These are phyloP conservation scores for Dryadomyces quercivorus DNA, from an alignment of 2,329 filamentous ascomycete species.

Conservation along the genomic window DNA sequence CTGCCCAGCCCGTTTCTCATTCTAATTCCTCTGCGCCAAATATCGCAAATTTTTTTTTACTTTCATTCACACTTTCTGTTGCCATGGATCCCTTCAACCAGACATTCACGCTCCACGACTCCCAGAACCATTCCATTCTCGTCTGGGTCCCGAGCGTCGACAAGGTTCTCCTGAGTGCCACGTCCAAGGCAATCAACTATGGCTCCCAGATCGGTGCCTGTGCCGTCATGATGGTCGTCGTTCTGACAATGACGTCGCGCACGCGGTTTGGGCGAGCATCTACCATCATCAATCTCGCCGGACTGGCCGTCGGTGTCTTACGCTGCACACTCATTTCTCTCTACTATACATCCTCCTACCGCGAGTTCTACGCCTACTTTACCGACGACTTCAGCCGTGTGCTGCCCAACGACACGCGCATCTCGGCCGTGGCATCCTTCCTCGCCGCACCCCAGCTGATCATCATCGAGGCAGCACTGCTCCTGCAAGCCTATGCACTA, in stretches of 20 bases:
- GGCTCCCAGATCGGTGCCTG: constrained; percentile 21
- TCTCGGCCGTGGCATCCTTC: constrained; percentile 26
- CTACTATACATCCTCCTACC: constrained; percentile 49
- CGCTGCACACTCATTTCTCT: constrained; percentile 44
- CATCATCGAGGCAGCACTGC: constrained; percentile 33
- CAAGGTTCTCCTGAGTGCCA: neutral
- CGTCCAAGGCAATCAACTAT: constrained; percentile 11
- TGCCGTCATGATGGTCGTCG: constrained; percentile 49
- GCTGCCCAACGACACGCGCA: constrained; percentile 21
- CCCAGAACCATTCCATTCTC: constrained; percentile 1
- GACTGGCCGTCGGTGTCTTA: constrained; percentile 47
- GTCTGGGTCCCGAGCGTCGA: constrained; percentile 9
- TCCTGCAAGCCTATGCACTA: constrained; percentile 41
- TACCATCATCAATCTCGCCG: constrained; percentile 52
- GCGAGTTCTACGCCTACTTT: constrained; percentile 49
- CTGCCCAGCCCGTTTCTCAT: neutral
- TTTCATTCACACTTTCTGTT: neutral
- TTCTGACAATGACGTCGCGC: constrained; percentile 53
- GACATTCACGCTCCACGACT: constrained; percentile 7
- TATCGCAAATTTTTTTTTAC: neutral
- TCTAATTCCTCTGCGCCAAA: neutral
- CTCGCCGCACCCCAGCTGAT: constrained; percentile 32
- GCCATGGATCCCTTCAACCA: constrained; percentile 7
- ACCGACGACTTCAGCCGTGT: constrained; percentile 41
- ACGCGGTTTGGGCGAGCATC: constrained; percentile 52